Base-by-base conservation (phyloP, 2,329 filamentous ascomycete genomes). In the Tympanopsis confertula region DNA sequence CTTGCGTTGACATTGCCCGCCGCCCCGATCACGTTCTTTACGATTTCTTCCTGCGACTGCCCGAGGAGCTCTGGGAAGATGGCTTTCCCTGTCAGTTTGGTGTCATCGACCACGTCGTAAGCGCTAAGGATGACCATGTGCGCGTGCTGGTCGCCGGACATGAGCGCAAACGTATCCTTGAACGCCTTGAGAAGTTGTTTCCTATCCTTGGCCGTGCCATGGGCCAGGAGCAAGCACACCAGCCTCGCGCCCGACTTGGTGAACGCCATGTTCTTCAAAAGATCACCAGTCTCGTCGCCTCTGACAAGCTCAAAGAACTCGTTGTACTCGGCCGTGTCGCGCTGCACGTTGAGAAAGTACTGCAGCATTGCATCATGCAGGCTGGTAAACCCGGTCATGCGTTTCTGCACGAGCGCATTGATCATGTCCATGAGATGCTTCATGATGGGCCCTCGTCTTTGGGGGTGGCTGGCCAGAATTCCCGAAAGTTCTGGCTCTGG, bases 361-460 rank as follows among this genome's bases (percentile, higher is more conserved):
- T 98, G 89, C 42, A 95, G 68, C 88, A 98, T 94, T 36, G 89
- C 91, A 52, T 95, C 91, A 59, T 98, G 93, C 15, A 98, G 74
- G 73, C 96, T 93, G 2, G 89, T 96, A 62, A 98, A 96, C 7
- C 86, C 89, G 1, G 86, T 93, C 63, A 91, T 80, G 63, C 91
- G 91, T 74, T 98, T 98, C 62, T 96, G 88, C 35, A 96, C 74
- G 29, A 98, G 73, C 43, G 82, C 78, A 59, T 95, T 94, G 66
- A 94, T 91, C 62, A 94, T 74, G 47, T 86, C 82, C 45, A 81
- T 72, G 38, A 96, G 68, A 52, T 84, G 83, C 54, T 82, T 82
- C 79, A 96, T 84, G 46, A 95, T 88, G 1, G 86, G 78, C 12
- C 74, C 76, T 43, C 86, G 76, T 69, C 96, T 96, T 63, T 86